Base-by-base conservation (phyloP, 805 yeast species). In the Saturnispora diversa region DNA sequence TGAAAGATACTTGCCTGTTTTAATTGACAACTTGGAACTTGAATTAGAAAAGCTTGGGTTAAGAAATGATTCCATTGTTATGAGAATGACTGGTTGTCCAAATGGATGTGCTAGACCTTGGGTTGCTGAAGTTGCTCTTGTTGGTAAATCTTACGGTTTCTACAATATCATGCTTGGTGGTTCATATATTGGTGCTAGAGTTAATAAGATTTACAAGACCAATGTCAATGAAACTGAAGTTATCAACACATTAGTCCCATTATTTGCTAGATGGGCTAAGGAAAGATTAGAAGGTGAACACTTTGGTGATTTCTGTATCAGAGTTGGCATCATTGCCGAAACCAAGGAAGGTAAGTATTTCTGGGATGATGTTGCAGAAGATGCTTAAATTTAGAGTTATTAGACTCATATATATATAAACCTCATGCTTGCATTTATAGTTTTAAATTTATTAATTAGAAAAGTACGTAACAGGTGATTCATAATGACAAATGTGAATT, bases 61-160 rank as follows among this genome's bases (percentile, higher is more conserved):
- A 53, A 82, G 95, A 58, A 95, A 87, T 54, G 97, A 90, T 63
- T 80, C 95, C 6, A 74, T 90, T 50, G 95, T 87, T 19, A 83
- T 90, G 94, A 78, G 97, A 69, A 88, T 90, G 97, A 90, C 97
- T 23, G 97, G 97, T 43, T 90, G 97, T 72, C 97, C 97, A 41
- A 90, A 90, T 62, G 97, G 97, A 51, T 90, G 97, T 70, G 92
- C 97, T 19, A 79, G 97, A 63, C 97, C 97, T 22, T 90, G 97
- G 97, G 66, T 90, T 38, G 97, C 97, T 4, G 97, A 90, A 62
- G 77, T 90, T 44, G 97, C 97, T 1, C 71, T 87, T 44, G 94
- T 90, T 43, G 97, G 97, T 61, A 90, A 90, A 62, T 96, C 97
- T 0, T 77, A 73, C 48, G 95, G 94, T 39, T 87, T 94, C 13